Percentiles rank a stretch among this genome's conserved stretches.
Evolutionary conservation across 2,329 filamentous ascomycete genomes (phyloP).

Genomic region (Elsinoe fawcettii): DNA sequence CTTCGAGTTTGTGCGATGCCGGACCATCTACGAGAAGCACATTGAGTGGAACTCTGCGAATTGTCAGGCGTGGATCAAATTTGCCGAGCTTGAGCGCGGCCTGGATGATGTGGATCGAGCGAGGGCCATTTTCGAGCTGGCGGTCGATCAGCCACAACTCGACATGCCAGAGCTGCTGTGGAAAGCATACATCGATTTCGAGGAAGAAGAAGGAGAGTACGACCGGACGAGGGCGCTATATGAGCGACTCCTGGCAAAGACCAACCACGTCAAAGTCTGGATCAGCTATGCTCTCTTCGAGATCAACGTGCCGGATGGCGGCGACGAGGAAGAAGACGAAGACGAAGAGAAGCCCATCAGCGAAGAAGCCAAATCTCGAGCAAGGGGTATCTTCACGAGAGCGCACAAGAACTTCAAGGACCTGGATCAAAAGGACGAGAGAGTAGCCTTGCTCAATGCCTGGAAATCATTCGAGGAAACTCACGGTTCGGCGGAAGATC

Average conservation of each 20-base stretch:
- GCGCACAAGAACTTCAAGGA: slow-evolving; percentile 84
- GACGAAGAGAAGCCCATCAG: slow-evolving; percentile 58
- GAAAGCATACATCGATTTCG: slow-evolving; percentile 98
- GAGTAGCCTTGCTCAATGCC: slow-evolving; percentile 82
- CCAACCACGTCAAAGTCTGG: slow-evolving; percentile 99
- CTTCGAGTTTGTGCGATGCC: slow-evolving; percentile 87
- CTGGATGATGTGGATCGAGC: slow-evolving; percentile 84
- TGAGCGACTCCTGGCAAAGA: slow-evolving; percentile 85
- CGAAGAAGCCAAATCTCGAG: slow-evolving; percentile 74
- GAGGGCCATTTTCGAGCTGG: slow-evolving; percentile 85
- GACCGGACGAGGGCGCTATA: slow-evolving; percentile 74
- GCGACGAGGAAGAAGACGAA: slow-evolving; percentile 52
- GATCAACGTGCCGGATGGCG: slow-evolving; percentile 77
- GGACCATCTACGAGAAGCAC: slow-evolving; percentile 88
- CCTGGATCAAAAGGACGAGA: slow-evolving; percentile 83
- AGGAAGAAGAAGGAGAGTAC: slow-evolving; percentile 91
- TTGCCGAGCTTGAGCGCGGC: slow-evolving; percentile 84
- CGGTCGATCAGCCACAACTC: slow-evolving; percentile 69
- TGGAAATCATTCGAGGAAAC: slow-evolving; percentile 89
- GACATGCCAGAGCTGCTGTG: slow-evolving; percentile 98
- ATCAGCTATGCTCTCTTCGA: slow-evolving; percentile 98
- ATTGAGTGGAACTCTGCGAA: slow-evolving; percentile 87
- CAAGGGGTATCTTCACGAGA: slow-evolving; percentile 74
- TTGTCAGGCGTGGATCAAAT: slow-evolving; percentile 91
- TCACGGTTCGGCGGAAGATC: slow-evolving; percentile 66